Conservation (phyloP, 164 flowering plant genomes). For the Berberis vulgaris region DNA sequence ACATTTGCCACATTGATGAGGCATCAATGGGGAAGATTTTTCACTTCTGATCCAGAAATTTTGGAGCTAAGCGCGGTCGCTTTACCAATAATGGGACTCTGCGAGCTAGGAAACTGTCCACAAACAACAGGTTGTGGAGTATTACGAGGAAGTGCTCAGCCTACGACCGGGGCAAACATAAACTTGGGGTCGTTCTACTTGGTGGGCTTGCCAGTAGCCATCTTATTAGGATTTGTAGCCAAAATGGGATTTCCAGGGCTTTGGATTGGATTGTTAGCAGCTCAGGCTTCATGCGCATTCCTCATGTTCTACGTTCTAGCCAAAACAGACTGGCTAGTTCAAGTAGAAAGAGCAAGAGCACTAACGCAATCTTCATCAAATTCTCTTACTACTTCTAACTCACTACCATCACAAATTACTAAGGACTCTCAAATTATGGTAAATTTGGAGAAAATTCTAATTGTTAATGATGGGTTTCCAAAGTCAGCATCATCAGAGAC, state of each 20-base stretch:
- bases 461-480: slow-evolving; percentile 26
- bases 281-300: slow-evolving; percentile 74
- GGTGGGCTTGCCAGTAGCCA: slow-evolving; percentile 92
- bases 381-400: slow-evolving; percentile 4
- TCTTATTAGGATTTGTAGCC: slow-evolving; percentile 54
- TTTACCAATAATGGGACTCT: slow-evolving; percentile 74
- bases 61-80: slow-evolving; percentile 62
- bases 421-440: slow-evolving; percentile 13
- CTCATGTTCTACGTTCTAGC: slow-evolving; percentile 62
- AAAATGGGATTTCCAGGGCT: slow-evolving; percentile 77
- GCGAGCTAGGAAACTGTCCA: slow-evolving; percentile 98
- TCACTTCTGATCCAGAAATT: slow-evolving; percentile 59
- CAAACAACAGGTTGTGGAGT: slow-evolving; percentile 97
- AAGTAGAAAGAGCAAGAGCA: slow-evolving; percentile 56
- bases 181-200: slow-evolving; percentile 86
- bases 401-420: slow-evolving; percentile 4
- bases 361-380: slow-evolving; percentile 33
- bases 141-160: slow-evolving; percentile 81
- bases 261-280: slow-evolving; percentile 89
- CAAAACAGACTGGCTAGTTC: slow-evolving; percentile 66
- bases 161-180: slow-evolving; percentile 77
- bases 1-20: slow-evolving; percentile 63
- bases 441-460: slow-evolving; percentile 38
- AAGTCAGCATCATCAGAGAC: slow-evolving; percentile 46
- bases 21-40: slow-evolving; percentile 72